Evolutionary conservation across 2,329 filamentous ascomycete genomes (phyloP).

Genomic region (Phaeosphaeriaceae sp.): DNA sequence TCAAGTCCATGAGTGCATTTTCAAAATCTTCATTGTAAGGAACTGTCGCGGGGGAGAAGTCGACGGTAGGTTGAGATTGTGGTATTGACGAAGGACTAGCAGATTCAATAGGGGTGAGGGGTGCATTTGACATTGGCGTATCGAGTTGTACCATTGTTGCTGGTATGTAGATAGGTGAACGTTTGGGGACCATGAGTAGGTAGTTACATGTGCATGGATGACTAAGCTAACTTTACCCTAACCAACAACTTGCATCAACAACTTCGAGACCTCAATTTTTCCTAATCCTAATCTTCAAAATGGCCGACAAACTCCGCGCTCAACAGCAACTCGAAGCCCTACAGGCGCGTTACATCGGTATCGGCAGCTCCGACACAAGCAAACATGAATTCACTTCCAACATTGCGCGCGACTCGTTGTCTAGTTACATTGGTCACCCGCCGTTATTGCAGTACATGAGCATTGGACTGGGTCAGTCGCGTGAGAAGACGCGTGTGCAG

Average conservation of each 20-base stretch:
- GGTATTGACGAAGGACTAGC: constrained; percentile 3
- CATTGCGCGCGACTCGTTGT: constrained; percentile 90
- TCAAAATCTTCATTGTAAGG: constrained; percentile 54
- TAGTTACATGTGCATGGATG: background rate
- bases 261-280: background rate
- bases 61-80: constrained; percentile 31
- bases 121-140: constrained; percentile 34
- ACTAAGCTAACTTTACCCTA: background rate
- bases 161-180: too few species aligned
- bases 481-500: constrained; percentile 77
- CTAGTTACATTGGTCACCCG: constrained; percentile 87
- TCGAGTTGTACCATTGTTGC: constrained; percentile 29
- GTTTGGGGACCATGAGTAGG: background rate
- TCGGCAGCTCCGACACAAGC: constrained; percentile 93
- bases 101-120: constrained; percentile 42
- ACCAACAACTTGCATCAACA: background rate
- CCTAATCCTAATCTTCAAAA: constrained; percentile 14
- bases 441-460: constrained; percentile 87
- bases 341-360: constrained; percentile 94
- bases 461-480: constrained; percentile 84
- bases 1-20: constrained; percentile 50
- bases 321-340: constrained; percentile 97
- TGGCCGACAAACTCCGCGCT: constrained; percentile 96
- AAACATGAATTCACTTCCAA: constrained; percentile 98
- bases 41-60: constrained; percentile 53